Evolutionary conservation across 2,329 filamentous ascomycete genomes (phyloP), one percentile per base, ranked within the genome.

Genomic region (Colletotrichum lupini): DNA sequence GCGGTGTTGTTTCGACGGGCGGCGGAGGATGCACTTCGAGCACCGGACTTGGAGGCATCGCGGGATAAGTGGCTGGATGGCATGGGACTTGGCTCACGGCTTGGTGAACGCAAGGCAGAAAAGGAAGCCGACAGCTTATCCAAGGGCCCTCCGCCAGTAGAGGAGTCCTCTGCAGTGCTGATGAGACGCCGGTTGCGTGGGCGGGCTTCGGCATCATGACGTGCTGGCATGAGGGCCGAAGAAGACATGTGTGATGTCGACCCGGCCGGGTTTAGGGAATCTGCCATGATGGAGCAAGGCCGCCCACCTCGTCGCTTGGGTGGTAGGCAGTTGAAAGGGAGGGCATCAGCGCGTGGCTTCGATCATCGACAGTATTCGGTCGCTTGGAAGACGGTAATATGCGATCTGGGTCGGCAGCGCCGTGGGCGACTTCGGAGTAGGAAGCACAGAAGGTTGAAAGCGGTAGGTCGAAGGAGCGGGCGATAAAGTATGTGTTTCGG

Each of bases 141-240:
- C 30, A 80, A 82, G 26, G 82, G 80, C 12, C 80, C 80, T 22
- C 80, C 78, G 69, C 78, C 79, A 2, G 79, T 76, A 11, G 74
- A 75, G 9, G 79, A 75, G 66, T 76, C 76, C 42, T 78, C 77
- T 68, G 77, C 78, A 22, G 79, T 76, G 73, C 80, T 82, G 63
- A 81, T 80, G 37, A 83, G 81, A 60, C 85, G 87, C 68, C 88
- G 85, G 75, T 88, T 89, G 72, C 89, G 87, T 67, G 88, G 85
- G 30, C 88, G 87, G 68, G 84, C 77, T 69, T 84, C 83, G 74
- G 83, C 79, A 75, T 85, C 83, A 71, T 81, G 82, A 61, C 83
- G 82, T 75, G 83, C 79, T 55, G 85, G 81, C 64, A 83, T 81
- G 67, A 86, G 78, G 60, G 84, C 83, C 55, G 87, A 88, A 67